Evolutionary conservation across 1,284 basidiomycete genomes (phyloP), one percentile per base, ranked within the genome.

Genomic region (Cutaneotrichosporon sp.): DNA sequence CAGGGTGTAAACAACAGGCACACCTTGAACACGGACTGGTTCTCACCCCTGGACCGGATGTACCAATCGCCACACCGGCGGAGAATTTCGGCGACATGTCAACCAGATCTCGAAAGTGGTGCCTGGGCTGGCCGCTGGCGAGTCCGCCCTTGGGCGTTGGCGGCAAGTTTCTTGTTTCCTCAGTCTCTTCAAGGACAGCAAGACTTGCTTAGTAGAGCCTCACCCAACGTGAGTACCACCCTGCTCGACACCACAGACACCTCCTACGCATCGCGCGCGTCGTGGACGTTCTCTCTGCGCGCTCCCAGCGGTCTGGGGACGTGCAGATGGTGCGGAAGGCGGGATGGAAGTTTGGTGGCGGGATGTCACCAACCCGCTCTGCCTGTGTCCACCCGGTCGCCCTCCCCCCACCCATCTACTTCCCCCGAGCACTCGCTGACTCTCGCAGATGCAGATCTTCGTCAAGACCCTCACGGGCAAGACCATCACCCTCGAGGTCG

Each of bases 401-500:
- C 25, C 4, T 46, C 16, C 2, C 20, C n/a, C n/a, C 43, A 38
- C 13, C 11, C 11, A 38, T 4, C 36, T 5, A 38, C 6, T 13
- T 9, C 9, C 33, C 36, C 20, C n/a, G 9, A 24, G 22, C 45
- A 25, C 22, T 3, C 13, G 22, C 34, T 53, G 34, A 53, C 51
- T 25, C 1, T 22, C 4, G 10, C 51, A 53, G 51, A 62, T 56
- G 60, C 60, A 62, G 60, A 62, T 62, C 34, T 62, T 62, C 60
- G 60, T 62, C n/a, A 56, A 60, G 54, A 60, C 59, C 86, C 91
- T 98, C 71, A 97, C 95, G 85, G 95, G 95, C 81, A 98, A 97
- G 86, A 97, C 93, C 70, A 95, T 97, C 85, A 95, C 93, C 75
- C 60, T 92, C 86, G 80, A 91, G 87, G 93, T 95, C 69, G 92